phyloP scores from a whole-genome alignment of 106 monocot genomes.

The Xerophyta viscosa region DNA sequence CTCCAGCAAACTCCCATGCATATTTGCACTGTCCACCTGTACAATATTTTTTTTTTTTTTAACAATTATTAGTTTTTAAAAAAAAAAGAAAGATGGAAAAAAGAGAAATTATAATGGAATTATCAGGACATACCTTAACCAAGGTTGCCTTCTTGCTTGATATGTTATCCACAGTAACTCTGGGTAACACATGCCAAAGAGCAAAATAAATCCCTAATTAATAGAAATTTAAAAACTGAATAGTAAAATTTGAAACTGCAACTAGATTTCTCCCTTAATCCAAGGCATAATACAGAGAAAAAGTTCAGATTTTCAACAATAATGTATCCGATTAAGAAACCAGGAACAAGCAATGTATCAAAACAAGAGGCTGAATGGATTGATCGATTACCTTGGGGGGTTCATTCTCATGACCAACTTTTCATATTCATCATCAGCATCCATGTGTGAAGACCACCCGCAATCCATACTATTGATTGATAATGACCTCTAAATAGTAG shows the following conservation, averaged over 20 bases:
- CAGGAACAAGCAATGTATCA: background rate
- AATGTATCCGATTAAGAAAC: no score
- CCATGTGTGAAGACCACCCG: constrained; percentile 30
- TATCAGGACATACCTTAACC: constrained; percentile 41
- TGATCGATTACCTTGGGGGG: constrained; percentile 56
- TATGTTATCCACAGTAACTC: constrained; percentile 84
- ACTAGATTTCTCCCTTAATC: no score
- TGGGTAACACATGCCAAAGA: constrained; percentile 8
- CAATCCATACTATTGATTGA: constrained; percentile 28
- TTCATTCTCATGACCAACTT: constrained; percentile 89
- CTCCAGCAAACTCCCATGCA: constrained; percentile 75
- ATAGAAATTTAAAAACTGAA: no score
- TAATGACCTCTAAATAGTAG: background rate
- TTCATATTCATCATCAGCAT: constrained; percentile 76
- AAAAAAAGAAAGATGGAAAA: no score
- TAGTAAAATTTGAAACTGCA: no score
- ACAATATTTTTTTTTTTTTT: background rate
- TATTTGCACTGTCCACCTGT: constrained; percentile 91
- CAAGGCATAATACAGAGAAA: no score
- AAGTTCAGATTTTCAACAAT: no score
- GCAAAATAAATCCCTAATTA: no score
- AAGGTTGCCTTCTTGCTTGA: constrained; percentile 65
- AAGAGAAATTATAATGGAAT: no score
- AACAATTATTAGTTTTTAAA: background rate
- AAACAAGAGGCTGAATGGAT: background rate